Conservation (phyloP, 2,329 filamentous ascomycete genomes). For the Pezicula neosporulosa region DNA sequence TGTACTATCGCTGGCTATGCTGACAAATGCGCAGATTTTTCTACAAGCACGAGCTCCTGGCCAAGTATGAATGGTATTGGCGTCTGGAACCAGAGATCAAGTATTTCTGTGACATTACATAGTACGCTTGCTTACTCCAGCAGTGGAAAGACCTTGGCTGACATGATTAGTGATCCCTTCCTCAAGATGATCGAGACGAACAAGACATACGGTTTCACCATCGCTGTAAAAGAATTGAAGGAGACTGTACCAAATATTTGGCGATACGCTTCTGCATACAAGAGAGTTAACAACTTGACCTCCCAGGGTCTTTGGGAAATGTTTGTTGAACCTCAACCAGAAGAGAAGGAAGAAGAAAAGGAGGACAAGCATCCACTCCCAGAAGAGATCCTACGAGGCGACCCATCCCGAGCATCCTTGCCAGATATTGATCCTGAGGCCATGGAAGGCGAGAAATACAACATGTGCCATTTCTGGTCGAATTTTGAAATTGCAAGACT, state of each 20-base stretch:
- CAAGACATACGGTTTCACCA: slow-evolving; percentile 98
- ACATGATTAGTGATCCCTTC: slow-evolving; percentile 75
- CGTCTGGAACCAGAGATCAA: slow-evolving; percentile 98
- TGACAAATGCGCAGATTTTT: slow-evolving; percentile 63
- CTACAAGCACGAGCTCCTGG: slow-evolving; percentile 91
- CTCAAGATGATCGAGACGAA: slow-evolving; percentile 89
- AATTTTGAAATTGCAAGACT: slow-evolving; percentile 97
- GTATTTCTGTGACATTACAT: slow-evolving; percentile 99
- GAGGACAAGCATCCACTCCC: slow-evolving; percentile 67
- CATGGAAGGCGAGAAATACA: slow-evolving; percentile 98
- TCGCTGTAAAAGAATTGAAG: slow-evolving; percentile 95
- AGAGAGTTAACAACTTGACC: slow-evolving; percentile 83
- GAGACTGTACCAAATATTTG: slow-evolving; percentile 99
- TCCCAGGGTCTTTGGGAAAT: slow-evolving; percentile 97
- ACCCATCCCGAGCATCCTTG: slow-evolving; percentile 67
- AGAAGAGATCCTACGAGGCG: slow-evolving; percentile 75
- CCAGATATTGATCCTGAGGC: slow-evolving; percentile 83
- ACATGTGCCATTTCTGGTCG: slow-evolving; percentile 99
- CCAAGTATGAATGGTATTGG: slow-evolving; percentile 99
- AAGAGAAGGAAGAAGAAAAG: slow-evolving; percentile 49
- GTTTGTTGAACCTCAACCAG: slow-evolving; percentile 79
- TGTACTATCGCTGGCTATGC: slow-evolving; percentile 1
- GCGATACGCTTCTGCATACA: slow-evolving; percentile 97
- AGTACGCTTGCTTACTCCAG: slow-evolving; percentile 52
- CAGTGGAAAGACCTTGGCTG: slow-evolving; percentile 20